Conservation (phyloP, 257 asterid genomes). For the Solanum dulcamara region DNA sequence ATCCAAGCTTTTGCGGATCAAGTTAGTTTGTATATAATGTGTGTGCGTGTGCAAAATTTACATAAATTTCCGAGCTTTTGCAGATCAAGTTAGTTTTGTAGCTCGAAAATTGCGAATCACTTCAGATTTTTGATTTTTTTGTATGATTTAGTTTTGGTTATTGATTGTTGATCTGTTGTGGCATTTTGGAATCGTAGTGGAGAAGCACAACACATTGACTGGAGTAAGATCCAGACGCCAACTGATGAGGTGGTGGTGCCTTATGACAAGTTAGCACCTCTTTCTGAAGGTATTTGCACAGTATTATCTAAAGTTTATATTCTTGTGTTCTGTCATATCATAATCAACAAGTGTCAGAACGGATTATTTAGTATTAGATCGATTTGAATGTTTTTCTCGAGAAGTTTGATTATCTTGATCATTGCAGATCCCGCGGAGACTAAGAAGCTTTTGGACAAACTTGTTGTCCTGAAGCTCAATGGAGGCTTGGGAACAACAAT, state of each 20-base stretch:
- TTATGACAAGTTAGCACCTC: conserved; percentile 45
- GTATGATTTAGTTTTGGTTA: not conserved
- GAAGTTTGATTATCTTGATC: conserved; percentile 2
- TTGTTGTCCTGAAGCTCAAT: conserved; percentile 90
- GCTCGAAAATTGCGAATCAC: not conserved
- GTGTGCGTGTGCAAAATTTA: not conserved
- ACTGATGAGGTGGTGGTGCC: conserved; percentile 30
- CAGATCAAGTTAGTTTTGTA: not conserved
- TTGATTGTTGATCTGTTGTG: not conserved
- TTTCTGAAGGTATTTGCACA: conserved; percentile 55
- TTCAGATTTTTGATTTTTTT: not conserved
- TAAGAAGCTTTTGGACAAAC: conserved; percentile 78
- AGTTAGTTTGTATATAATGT: not conserved
- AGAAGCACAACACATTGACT: conserved; percentile 26
- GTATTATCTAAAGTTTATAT: not conserved
- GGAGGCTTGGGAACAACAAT: conserved; percentile 99
- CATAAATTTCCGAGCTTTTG: not conserved
- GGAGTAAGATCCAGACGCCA: conserved; percentile 37
- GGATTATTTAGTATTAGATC: not conserved
- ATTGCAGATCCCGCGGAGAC: conserved; percentile 54
- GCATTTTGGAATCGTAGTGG: conserved; percentile 11
- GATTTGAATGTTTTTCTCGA: not conserved
- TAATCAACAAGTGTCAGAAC: not conserved
- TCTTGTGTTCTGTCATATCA: not conserved
- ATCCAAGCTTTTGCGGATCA: not conserved